Conservation (phyloP, 495 filamentous ascomycete species). For the Hypoxylon lienhwacheense region DNA sequence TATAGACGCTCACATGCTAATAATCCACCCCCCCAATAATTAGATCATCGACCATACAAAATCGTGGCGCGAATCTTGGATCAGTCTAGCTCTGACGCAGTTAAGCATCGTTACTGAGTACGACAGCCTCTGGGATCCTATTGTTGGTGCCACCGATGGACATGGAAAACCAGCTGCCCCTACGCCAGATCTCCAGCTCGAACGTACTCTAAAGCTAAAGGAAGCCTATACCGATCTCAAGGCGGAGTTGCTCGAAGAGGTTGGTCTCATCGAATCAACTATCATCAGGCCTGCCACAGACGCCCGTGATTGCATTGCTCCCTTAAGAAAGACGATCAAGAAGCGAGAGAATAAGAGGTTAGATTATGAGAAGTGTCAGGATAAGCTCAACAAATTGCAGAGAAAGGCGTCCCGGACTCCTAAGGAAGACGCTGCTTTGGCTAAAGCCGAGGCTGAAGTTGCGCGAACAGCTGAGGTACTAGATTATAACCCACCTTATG, state of each 20-base stretch:
- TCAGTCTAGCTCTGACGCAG: conserved; percentile 71
- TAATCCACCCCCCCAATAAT: not conserved
- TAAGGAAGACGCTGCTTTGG: conserved; percentile 74
- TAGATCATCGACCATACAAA: conserved; percentile 82
- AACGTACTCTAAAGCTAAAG: conserved; percentile 67
- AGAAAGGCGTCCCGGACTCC: conserved; percentile 74
- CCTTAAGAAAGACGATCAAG: conserved; percentile 89
- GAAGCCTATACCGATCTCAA: conserved; percentile 74
- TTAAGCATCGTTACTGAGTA: conserved; percentile 69
- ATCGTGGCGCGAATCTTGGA: conserved; percentile 86
- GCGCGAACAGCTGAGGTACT: conserved; percentile 66
- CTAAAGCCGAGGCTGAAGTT: conserved; percentile 79
- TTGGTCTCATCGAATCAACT: conserved; percentile 69
- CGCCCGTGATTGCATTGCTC: conserved; percentile 70
- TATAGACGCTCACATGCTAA: not conserved
- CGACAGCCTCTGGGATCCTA: conserved; percentile 80
- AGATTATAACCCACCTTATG: not conserved
- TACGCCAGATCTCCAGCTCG: conserved; percentile 66
- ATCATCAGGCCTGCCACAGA: conserved; percentile 73
- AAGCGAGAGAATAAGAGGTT: conserved; percentile 86
- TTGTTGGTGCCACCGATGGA: conserved; percentile 62
- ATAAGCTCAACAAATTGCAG: conserved; percentile 67
- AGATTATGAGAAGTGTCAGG: conserved; percentile 82
- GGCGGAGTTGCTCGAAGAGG: conserved; percentile 72
- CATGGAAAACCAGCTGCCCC: conserved; percentile 57